These are phyloP conservation scores for Backusella liffmaniae DNA, from an alignment of 192 early-diverging fungal species.

Conservation along the genomic window DNA sequence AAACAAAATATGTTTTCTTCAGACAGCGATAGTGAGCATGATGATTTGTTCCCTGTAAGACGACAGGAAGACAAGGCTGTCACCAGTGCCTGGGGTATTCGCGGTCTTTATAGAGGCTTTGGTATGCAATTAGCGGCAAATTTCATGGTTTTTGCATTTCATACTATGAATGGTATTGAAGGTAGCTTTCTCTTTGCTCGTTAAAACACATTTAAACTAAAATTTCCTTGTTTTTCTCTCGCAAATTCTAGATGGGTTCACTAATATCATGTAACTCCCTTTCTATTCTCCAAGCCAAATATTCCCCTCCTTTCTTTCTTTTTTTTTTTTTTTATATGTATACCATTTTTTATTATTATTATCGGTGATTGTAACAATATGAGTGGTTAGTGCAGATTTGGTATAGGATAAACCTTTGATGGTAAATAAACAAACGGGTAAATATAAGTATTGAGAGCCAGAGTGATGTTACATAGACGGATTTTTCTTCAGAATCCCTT, in stretches of 20 bases:
- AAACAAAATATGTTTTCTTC: slow-evolving; percentile 14
- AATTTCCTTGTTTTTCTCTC: not conserved
- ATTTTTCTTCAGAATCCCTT: too few relatives aligned
- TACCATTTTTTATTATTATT: too few relatives aligned
- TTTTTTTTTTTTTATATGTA: not conserved
- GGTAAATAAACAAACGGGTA: too few relatives aligned
- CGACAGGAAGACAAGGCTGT: not conserved
- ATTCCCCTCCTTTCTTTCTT: not conserved
- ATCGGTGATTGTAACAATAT: too few relatives aligned
- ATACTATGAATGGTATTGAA: slow-evolving; percentile 50
- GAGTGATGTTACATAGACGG: too few relatives aligned
- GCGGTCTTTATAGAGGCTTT: slow-evolving; percentile 66
- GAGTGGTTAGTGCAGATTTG: too few relatives aligned
- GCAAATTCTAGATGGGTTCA: slow-evolving; percentile 7
- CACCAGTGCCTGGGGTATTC: slow-evolving; percentile 50
- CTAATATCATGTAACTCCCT: not conserved
- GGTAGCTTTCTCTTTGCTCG: slow-evolving; percentile 9
- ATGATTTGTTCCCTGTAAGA: slow-evolving; percentile 2
- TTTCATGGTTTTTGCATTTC: slow-evolving; percentile 52
- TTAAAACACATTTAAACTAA: not conserved
- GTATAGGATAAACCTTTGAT: too few relatives aligned
- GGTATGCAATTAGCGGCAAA: slow-evolving; percentile 57
- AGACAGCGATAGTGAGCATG: not conserved
- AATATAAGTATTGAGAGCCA: too few relatives aligned
- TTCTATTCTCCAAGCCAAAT: not conserved